These are phyloP conservation scores for Elasticomyces elasticus DNA, from an alignment of 495 filamentous ascomycete genomes.

Conservation along the genomic window DNA sequence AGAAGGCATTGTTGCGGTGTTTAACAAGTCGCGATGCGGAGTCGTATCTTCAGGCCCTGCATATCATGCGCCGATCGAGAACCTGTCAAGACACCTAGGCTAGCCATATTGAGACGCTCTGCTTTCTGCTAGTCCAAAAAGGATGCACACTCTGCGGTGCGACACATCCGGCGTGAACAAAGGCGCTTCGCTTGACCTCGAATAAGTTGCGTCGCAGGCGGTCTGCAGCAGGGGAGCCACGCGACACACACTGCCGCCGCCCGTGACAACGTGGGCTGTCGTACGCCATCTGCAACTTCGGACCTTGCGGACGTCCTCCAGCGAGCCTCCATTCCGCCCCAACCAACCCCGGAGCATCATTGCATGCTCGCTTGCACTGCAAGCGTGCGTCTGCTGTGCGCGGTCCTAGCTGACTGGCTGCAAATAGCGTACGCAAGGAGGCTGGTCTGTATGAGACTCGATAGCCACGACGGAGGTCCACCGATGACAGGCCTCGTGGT, in stretches of 20 bases:
- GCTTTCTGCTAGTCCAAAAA: neutral
- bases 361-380: neutral
- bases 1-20: neutral
- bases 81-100: neutral
- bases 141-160: neutral
- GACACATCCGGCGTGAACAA: conserved; percentile 1
- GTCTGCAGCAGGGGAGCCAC: conserved; percentile 1
- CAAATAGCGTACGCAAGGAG: neutral
- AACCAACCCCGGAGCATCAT: neutral
- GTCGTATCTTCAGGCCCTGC: neutral
- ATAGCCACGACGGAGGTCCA: too few species aligned
- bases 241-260: conserved; percentile 1
- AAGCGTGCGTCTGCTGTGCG: neutral
- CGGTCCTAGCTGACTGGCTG: neutral
- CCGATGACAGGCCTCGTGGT: neutral
- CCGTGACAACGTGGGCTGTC: conserved; percentile 9
- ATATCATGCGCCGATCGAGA: neutral
- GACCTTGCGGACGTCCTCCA: neutral
- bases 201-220: neutral
- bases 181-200: neutral
- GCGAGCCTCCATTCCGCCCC: too few species aligned
- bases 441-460: too few species aligned
- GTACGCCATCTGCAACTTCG: neutral
- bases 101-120: neutral
- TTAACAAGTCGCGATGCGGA: neutral